Evolutionary conservation across 768 basidiomycete genomes (phyloP).

Genomic region (Cystofilobasidium capitatum): DNA sequence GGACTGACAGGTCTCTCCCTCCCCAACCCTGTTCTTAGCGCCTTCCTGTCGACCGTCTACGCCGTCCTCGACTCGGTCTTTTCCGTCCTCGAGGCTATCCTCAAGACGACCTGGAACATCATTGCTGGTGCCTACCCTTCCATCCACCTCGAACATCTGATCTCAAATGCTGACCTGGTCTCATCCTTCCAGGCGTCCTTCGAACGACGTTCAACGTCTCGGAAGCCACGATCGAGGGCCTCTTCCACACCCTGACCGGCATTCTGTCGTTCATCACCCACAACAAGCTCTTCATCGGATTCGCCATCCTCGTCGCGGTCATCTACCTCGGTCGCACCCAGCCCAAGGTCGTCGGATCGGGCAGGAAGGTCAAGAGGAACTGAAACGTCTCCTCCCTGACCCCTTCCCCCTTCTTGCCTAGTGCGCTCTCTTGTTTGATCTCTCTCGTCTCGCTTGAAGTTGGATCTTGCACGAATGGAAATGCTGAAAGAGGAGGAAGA

Average conservation of each 20-base stretch:
- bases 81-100: background rate
- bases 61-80: constrained; percentile 3
- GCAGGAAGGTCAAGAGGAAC: background rate
- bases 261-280: background rate
- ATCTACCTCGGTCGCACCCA: background rate
- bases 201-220: constrained; percentile 1
- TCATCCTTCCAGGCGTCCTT: background rate
- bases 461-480: too few relatives aligned
- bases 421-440: too few relatives aligned
- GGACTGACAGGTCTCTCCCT: background rate
- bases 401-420: too few relatives aligned
- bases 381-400: background rate
- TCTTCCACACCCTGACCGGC: background rate
- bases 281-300: background rate
- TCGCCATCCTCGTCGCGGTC: background rate
- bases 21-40: background rate
- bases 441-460: too few relatives aligned
- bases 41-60: background rate
- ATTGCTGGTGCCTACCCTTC: background rate
- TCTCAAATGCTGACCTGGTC: background rate
- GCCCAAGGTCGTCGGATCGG: background rate
- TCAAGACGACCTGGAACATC: background rate
- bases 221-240: background rate
- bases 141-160: background rate
- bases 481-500: too few relatives aligned